Evolutionary conservation across 1,284 basidiomycete genomes (phyloP).

Genomic region (Anthracocystis setariae): DNA sequence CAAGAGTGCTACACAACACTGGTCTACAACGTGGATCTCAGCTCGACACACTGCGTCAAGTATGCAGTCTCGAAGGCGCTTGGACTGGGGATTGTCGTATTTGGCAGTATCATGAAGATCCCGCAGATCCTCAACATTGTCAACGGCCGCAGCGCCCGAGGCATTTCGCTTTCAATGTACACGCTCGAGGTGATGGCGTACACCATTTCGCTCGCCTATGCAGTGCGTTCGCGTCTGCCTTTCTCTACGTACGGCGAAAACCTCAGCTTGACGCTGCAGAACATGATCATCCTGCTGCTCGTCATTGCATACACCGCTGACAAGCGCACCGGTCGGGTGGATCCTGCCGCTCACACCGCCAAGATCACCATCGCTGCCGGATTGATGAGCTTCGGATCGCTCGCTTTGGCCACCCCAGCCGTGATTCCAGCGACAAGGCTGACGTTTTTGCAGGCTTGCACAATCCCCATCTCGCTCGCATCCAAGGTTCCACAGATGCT

Average conservation of each 20-base stretch:
- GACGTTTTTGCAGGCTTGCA: constrained; percentile 58
- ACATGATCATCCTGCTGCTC: constrained; percentile 65
- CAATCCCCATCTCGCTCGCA: constrained; percentile 64
- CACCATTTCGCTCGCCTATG: constrained; percentile 83
- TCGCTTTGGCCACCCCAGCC: constrained; percentile 53
- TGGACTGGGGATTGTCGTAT: constrained; percentile 90
- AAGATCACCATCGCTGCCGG: constrained; percentile 73
- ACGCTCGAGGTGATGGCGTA: constrained; percentile 80
- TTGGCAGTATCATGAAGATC: constrained; percentile 93
- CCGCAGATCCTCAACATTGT: constrained; percentile 79
- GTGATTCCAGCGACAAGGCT: constrained; percentile 51
- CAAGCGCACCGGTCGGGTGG: constrained; percentile 21
- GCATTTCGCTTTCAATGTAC: constrained; percentile 75
- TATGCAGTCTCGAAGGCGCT: constrained; percentile 90
- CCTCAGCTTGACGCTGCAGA: constrained; percentile 65
- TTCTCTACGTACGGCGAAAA: constrained; percentile 87
- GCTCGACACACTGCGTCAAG: constrained; percentile 85
- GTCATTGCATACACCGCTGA: constrained; percentile 61
- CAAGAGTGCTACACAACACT: constrained; percentile 85
- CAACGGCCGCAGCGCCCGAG: constrained; percentile 77
- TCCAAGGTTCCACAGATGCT: constrained; percentile 66
- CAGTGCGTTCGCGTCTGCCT: constrained; percentile 82
- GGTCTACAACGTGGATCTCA: constrained; percentile 86
- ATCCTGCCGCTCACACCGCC: constrained; percentile 43
- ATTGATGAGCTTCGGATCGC: constrained; percentile 86